Evolutionary conservation across 2,329 filamentous ascomycete genomes (phyloP).

Genomic region (Penicillium sclerotigenum): DNA sequence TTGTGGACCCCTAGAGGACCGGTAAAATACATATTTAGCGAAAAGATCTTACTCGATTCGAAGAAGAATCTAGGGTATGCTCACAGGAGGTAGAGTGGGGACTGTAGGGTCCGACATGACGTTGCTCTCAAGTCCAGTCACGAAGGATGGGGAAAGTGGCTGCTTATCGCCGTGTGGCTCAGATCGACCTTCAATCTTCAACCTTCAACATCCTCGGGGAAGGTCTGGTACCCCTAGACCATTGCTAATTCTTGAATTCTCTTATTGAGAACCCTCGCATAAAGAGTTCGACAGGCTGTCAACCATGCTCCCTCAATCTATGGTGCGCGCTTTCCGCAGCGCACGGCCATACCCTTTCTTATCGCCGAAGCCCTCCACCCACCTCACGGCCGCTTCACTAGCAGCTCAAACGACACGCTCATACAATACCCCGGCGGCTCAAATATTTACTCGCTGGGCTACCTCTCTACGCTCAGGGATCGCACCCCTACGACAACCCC

Average conservation of each 20-base stretch:
- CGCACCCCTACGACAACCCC: not conserved
- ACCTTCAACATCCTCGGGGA: not conserved
- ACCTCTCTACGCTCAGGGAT: not conserved
- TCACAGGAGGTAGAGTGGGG: not conserved
- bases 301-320: not conserved
- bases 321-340: slow-evolving; percentile 6
- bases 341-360: not conserved
- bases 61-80: not conserved
- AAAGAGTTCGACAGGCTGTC: not conserved
- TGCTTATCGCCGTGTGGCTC: not conserved
- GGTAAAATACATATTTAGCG: not conserved
- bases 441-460: not conserved
- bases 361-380: slow-evolving; percentile 1
- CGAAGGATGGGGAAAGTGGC: not conserved
- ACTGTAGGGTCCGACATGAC: not conserved
- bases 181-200: not conserved
- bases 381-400: not conserved
- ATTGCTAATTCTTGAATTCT: not conserved
- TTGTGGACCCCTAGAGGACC: not conserved
- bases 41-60: not conserved
- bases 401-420: not conserved
- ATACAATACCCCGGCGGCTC: not conserved
- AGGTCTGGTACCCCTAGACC: not conserved
- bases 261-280: not conserved
- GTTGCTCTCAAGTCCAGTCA: not conserved